Percentiles rank a stretch among this genome's conserved stretches.
phyloP scores from a whole-genome alignment of 345 rosid species.

The Eucalyptus sp. region DNA sequence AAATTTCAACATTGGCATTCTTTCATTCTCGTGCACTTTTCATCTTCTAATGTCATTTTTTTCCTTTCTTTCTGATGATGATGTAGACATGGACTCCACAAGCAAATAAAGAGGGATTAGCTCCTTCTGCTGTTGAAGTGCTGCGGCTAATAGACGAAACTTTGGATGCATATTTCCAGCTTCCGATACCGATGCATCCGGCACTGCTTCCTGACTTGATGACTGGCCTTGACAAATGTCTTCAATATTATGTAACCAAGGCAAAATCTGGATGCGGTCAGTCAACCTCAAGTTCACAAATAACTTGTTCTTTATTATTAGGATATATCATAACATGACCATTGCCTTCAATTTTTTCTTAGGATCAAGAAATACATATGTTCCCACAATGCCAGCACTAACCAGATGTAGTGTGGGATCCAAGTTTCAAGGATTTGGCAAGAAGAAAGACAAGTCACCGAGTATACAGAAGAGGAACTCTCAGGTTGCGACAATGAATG shows the following conservation, averaged over 20 bases:
- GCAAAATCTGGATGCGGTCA: slow-evolving; percentile 95
- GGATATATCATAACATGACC: neutral
- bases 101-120: slow-evolving; percentile 61
- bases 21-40: neutral
- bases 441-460: slow-evolving; percentile 81
- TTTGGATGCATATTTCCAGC: slow-evolving; percentile 79
- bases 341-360: slow-evolving; percentile 1
- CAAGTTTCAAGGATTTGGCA: slow-evolving; percentile 87
- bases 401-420: slow-evolving; percentile 73
- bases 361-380: slow-evolving; percentile 70
- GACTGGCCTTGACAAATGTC: slow-evolving; percentile 78
- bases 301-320: neutral
- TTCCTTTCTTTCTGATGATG: slow-evolving; percentile 2
- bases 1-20: neutral
- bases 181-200: slow-evolving; percentile 93
- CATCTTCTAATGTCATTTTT: neutral
- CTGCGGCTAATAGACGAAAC: slow-evolving; percentile 77
- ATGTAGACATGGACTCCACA: slow-evolving; percentile 61
- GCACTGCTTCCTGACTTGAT: slow-evolving; percentile 82
- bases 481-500: slow-evolving; percentile 55
- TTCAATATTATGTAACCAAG: slow-evolving; percentile 73
- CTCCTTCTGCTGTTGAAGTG: slow-evolving; percentile 77
- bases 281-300: slow-evolving; percentile 1
- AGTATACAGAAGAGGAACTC: slow-evolving; percentile 61
- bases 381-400: slow-evolving; percentile 93